Base-by-base conservation (phyloP, 208 protist genomes). In the Wallacemonas sp. region DNA sequence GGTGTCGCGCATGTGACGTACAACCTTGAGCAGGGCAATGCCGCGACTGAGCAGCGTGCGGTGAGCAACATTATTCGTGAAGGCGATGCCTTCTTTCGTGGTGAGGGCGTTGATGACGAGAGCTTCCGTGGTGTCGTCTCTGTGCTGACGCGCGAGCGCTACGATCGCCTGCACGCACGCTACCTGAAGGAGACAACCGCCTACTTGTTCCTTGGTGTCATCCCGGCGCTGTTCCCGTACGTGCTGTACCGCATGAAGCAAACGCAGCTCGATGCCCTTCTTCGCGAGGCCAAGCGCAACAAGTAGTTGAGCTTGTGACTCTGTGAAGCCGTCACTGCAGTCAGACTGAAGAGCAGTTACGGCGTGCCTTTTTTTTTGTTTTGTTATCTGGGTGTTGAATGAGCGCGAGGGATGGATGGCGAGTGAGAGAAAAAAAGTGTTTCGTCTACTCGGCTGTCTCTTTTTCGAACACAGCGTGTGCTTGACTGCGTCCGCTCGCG, bases 1-100 rank as follows among this genome's bases (percentile, higher is more conserved):
- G 76, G 80, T 33, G 71, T 92, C 21, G 64, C 89, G 5, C 62
- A 76, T 44, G 89, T 91, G 32, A 84, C 77, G 30, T 95, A 95
- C 78, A 79, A 85, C 64, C 52, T 80, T 1, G 79, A 87, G 69
- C 69, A 81, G 62, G 89, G 84, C 54, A 77, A 84, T 60, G 21
- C 57, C 32, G 71, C 50, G 22, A 85, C 83, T 38, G 37, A 71
- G 38, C 77, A 65, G 36, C 68, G 29, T 33, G 84, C 84, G 30
- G 46, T 88, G 67, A 95, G 89, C 63, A 95, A 92, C 74, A 36
- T 93, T 42, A 79, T 95, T n/a, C 86, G 84, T 45, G 86, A 95
- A 57, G 78, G 71, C 0, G 76, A 87, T 33, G 87, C 86, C 27
- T 87, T 91, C 73, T 95, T 79, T 73, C 52, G 54, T 50, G 76